Conservation (phyloP, 768 basidiomycete species). For the Xerocomellus intermedius region DNA sequence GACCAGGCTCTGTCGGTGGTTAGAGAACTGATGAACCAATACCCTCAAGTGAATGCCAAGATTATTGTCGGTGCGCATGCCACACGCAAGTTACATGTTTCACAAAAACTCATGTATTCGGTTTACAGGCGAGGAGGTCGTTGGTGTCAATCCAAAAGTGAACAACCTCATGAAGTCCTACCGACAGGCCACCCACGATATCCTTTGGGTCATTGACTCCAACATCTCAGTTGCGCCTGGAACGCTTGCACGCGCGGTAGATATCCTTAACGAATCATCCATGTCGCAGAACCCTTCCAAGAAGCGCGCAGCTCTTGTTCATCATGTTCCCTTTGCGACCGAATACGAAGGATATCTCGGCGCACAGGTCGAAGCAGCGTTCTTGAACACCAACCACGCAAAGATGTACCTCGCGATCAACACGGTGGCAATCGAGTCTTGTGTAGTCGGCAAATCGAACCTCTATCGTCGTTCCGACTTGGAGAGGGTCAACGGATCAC, state of each 20-base stretch:
- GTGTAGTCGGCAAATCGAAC: constrained; percentile 96
- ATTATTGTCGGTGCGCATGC: constrained; percentile 68
- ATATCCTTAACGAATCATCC: constrained; percentile 54
- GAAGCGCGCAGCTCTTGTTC: constrained; percentile 76
- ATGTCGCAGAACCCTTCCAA: constrained; percentile 34
- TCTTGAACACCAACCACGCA: constrained; percentile 95
- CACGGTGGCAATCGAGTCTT: constrained; percentile 84
- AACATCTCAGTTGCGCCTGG: constrained; percentile 78
- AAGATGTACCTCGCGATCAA: constrained; percentile 98
- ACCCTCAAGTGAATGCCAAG: constrained; percentile 69
- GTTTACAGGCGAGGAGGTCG: constrained; percentile 66
- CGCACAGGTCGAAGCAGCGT: constrained; percentile 86
- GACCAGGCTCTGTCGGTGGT: constrained; percentile 91
- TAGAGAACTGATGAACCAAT: constrained; percentile 70
- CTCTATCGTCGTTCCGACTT: constrained; percentile 89
- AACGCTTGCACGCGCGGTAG: constrained; percentile 83
- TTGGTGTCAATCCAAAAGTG: constrained; percentile 96
- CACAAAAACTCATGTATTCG: not conserved
- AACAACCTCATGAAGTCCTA: constrained; percentile 93
- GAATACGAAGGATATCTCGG: constrained; percentile 70
- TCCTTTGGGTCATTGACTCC: constrained; percentile 97
- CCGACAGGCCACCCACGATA: constrained; percentile 75
- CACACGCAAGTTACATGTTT: not conserved
- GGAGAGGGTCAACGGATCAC: constrained; percentile 66
- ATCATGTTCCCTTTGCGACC: constrained; percentile 91